A percentile compares a stretch with the other conserved stretches of the same genome.
Conservation (phyloP, 306 rosid species). For the Dicorynia guianensis region DNA sequence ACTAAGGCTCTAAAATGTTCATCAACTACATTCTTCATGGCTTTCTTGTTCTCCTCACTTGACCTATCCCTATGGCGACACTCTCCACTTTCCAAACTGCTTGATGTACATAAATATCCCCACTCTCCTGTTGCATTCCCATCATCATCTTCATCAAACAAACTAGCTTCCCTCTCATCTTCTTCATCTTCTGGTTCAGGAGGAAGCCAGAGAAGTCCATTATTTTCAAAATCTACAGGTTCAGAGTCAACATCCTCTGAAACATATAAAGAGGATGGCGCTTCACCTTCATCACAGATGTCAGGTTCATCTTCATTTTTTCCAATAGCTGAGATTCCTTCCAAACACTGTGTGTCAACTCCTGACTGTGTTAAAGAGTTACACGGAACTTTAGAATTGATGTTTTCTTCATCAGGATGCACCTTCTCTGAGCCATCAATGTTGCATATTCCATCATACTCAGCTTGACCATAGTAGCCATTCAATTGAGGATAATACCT, state of each 20-base stretch:
- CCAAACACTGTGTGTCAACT: constrained; percentile 62
- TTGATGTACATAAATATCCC: constrained; percentile 70
- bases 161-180: constrained; percentile 75
- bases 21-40: constrained; percentile 86
- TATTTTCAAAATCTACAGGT: constrained; percentile 92
- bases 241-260: constrained; percentile 63
- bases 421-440: constrained; percentile 55
- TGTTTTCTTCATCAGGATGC: constrained; percentile 61
- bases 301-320: constrained; percentile 66
- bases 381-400: constrained; percentile 43
- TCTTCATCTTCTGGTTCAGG: constrained; percentile 98
- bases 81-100: constrained; percentile 85
- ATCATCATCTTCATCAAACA: constrained; percentile 80
- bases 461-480: constrained; percentile 65
- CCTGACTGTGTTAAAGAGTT: constrained; percentile 50
- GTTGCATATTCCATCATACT: constrained; percentile 61
- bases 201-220: constrained; percentile 96
- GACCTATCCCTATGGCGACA: constrained; percentile 69
- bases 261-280: constrained; percentile 67
- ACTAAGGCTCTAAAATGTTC: constrained; percentile 95
- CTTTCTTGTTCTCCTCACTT: constrained; percentile 75
- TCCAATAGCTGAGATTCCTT: constrained; percentile 48
- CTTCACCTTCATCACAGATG: constrained; percentile 67
- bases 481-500: constrained; percentile 60
- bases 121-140: constrained; percentile 77